Evolutionary conservation across 768 basidiomycete species (phyloP), one percentile per base, ranked within the genome.

Genomic region (Hygrocybe punicea): DNA sequence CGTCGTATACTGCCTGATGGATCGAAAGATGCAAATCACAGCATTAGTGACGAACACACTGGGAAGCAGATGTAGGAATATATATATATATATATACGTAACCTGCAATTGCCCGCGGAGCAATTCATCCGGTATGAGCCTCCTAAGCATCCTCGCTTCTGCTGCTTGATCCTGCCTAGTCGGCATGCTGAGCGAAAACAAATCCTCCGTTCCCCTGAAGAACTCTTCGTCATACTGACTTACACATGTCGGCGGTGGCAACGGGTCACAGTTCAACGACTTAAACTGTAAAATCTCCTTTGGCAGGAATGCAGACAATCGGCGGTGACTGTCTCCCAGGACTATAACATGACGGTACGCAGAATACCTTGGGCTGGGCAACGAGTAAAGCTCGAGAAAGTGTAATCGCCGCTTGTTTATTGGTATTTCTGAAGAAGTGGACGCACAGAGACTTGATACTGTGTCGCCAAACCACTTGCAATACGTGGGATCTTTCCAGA

Each of bases 401-500:
- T 68, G 65, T 57, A 67, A 60, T 1, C 69, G 67, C 10, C 68
- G 65, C 16, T 66, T 67, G 24, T 75, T 73, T 33, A 62, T 58
- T 4, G 77, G 73, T 6, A 81, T 58, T 54, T 72, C 46, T 48
- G 71, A 42, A 58, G 73, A 69, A 60, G 76, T 64, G 57, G 67
- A 62, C 5, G 78, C 61, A 59, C 84, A 78, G 8, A 78, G 72
- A 0, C 71, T 60, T 2, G 71, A 67, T 45, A 87, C 74, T 2
- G 84, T 85, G n/a, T 73, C 69, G 1, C 80, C 65, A 62, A 97
- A 84, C 94, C 94, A 98, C 0, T 78, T 67, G 1, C 81, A 65
- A 33, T 80, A 75, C 1, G 69, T 64, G 0, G 87, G 74, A 13
- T 87, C 84, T 74, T 95, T 98, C 94, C 94, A 98, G 2, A 96